phyloP scores from a whole-genome alignment of 208 protist genomes.

The Trypanosoma conorhini region DNA sequence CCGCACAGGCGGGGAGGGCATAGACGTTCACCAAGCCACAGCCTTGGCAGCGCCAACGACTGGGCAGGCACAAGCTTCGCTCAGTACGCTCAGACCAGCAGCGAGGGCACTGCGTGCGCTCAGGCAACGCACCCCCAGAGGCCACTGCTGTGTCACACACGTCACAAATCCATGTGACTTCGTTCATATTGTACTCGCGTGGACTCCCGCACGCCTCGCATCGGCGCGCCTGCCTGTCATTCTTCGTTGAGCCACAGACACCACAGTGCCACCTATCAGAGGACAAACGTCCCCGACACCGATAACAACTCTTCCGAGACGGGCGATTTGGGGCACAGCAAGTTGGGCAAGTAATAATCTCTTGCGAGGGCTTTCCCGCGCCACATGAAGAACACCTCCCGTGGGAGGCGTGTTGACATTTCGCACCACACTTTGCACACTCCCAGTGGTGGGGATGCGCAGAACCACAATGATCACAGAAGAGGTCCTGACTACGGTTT shows the following conservation, averaged over 20 bases:
- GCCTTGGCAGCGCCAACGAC: constrained; percentile 53
- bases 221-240: constrained; percentile 29
- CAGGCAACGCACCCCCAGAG: constrained; percentile 58
- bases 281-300: constrained; percentile 58
- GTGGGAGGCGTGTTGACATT: constrained; percentile 14
- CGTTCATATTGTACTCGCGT: constrained; percentile 42
- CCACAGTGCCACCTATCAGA: constrained; percentile 58
- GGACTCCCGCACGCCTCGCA: constrained; percentile 49
- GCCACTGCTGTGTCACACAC: constrained; percentile 66
- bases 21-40: constrained; percentile 57
- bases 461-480: constrained; percentile 51
- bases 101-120: constrained; percentile 49
- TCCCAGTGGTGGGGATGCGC: constrained; percentile 44
- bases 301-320: constrained; percentile 54
- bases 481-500: constrained; percentile 36
- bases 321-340: constrained; percentile 56
- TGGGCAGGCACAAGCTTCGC: constrained; percentile 43
- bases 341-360: constrained; percentile 39
- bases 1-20: constrained; percentile 31
- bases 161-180: constrained; percentile 78
- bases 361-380: constrained; percentile 9
- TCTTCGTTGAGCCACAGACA: constrained; percentile 33
- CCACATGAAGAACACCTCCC: constrained; percentile 30
- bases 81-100: constrained; percentile 39
- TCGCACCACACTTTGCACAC: constrained; percentile 25